A percentile compares a stretch with the other conserved stretches of the same genome.
Conservation (phyloP, 108 stramenopile genomes). For the Nitzschia sp. region DNA sequence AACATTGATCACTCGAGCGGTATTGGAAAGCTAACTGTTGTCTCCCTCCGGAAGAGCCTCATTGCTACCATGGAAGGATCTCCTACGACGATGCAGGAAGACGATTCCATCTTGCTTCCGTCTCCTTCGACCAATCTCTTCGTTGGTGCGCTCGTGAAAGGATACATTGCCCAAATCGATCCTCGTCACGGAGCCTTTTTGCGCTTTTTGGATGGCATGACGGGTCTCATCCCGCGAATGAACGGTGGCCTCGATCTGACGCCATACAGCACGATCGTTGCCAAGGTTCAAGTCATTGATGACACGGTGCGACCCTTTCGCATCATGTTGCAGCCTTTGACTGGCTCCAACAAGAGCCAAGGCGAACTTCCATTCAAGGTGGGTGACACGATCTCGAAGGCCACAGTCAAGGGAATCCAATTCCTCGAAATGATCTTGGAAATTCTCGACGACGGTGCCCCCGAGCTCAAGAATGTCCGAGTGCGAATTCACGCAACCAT, state of each 20-base stretch:
- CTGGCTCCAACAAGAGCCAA: constrained; percentile 12
- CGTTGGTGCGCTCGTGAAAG: constrained; percentile 65
- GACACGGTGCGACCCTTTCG: constrained; percentile 57
- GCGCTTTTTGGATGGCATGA: constrained; percentile 76
- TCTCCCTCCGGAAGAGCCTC: constrained; percentile 65
- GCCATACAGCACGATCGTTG: constrained; percentile 59
- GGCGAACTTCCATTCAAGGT: constrained; percentile 36
- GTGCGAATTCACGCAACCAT: constrained; percentile 72
- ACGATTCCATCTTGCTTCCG: constrained; percentile 47
- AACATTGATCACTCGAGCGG: constrained; percentile 57
- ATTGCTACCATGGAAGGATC: constrained; percentile 49
- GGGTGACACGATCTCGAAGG: constrained; percentile 61
- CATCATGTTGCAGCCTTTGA: constrained; percentile 55
- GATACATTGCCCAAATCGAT: constrained; percentile 73
- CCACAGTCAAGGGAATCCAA: constrained; percentile 49
- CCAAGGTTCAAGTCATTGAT: constrained; percentile 75
- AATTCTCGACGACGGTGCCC: constrained; percentile 32
- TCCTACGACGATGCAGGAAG: constrained; percentile 6
- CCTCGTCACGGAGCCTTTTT: constrained; percentile 81
- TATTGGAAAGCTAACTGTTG: constrained; percentile 52
- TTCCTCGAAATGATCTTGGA: constrained; percentile 55
- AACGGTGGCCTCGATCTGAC: constrained; percentile 71
- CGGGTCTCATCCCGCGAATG: constrained; percentile 78
- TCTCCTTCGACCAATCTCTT: constrained; percentile 52
- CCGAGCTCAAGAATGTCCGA: constrained; percentile 29